A percentile compares a stretch with the other conserved stretches of the same genome.
Conservation (phyloP, 352 stramenopile genomes). For the Phytophthora foliorum region DNA sequence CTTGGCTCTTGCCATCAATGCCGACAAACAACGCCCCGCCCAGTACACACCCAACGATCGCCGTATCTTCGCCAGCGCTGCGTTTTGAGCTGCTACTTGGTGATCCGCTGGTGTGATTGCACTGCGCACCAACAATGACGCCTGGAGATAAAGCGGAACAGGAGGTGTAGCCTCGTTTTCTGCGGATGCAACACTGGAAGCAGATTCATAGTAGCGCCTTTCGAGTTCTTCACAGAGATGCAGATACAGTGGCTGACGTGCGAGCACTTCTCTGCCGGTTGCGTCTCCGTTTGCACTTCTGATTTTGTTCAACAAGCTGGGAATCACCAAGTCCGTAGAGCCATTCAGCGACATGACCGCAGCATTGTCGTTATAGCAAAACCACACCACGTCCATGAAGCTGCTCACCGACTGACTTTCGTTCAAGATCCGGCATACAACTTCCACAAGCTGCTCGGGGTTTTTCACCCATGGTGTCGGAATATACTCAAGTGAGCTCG, state of each 20-base stretch:
- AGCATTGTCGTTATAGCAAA: constrained; percentile 82
- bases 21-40: constrained; percentile 66
- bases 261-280: constrained; percentile 27
- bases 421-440: constrained; percentile 64
- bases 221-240: constrained; percentile 69
- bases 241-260: constrained; percentile 68
- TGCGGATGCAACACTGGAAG: background rate
- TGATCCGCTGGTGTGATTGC: constrained; percentile 65
- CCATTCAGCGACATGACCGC: constrained; percentile 62
- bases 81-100: constrained; percentile 50
- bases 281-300: constrained; percentile 35
- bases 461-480: constrained; percentile 62
- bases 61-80: constrained; percentile 48
- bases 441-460: constrained; percentile 49
- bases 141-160: constrained; percentile 63
- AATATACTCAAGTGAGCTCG: constrained; percentile 77
- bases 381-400: constrained; percentile 81
- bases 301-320: constrained; percentile 67
- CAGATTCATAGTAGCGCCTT: constrained; percentile 46
- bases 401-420: constrained; percentile 65
- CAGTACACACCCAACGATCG: constrained; percentile 68
- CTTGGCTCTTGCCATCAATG: constrained; percentile 53
- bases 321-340: constrained; percentile 60
- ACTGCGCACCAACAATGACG: constrained; percentile 65
- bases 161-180: background rate